Evolutionary conservation across 768 basidiomycete genomes (phyloP).

Genomic region (Rickenella mellea): DNA sequence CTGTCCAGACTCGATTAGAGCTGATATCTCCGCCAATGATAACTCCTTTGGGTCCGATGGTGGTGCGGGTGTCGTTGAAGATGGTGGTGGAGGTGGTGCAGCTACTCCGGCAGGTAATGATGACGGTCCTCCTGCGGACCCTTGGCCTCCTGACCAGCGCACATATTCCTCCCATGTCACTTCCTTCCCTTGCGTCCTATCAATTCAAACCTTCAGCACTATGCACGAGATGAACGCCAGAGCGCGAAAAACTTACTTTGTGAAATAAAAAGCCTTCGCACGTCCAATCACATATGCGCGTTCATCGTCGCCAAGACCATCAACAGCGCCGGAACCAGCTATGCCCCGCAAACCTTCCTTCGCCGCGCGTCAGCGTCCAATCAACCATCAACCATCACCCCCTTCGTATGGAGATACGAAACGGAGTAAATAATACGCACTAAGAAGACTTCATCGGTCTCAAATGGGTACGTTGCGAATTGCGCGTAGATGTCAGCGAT

Average conservation of each 20-base stretch:
- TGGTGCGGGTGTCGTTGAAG: not conserved
- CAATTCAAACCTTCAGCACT: not conserved
- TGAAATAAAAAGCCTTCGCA: not conserved
- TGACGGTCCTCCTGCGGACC: not conserved
- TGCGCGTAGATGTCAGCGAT: too few relatives aligned
- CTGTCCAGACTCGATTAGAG: not conserved
- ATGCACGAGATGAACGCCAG: not conserved
- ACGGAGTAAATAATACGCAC: too few relatives aligned
- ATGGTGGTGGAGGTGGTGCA: not conserved
- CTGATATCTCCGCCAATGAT: not conserved
- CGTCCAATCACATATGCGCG: not conserved
- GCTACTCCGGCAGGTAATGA: not conserved
- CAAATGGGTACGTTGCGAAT: too few relatives aligned
- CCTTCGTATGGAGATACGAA: too few relatives aligned
- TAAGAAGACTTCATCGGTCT: too few relatives aligned
- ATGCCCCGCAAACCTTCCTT: too few relatives aligned
- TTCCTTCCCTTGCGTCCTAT: not conserved
- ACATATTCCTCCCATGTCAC: not conserved
- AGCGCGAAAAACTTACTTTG: not conserved
- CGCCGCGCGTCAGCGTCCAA: too few relatives aligned
- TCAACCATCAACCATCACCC: too few relatives aligned
- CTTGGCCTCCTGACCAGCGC: not conserved
- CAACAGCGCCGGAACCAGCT: too few relatives aligned
- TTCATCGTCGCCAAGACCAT: slow-evolving; percentile 1
- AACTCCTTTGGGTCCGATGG: not conserved